phyloP scores from a whole-genome alignment of 371 early-diverging fungal genomes.

The Globomyces sp. region DNA sequence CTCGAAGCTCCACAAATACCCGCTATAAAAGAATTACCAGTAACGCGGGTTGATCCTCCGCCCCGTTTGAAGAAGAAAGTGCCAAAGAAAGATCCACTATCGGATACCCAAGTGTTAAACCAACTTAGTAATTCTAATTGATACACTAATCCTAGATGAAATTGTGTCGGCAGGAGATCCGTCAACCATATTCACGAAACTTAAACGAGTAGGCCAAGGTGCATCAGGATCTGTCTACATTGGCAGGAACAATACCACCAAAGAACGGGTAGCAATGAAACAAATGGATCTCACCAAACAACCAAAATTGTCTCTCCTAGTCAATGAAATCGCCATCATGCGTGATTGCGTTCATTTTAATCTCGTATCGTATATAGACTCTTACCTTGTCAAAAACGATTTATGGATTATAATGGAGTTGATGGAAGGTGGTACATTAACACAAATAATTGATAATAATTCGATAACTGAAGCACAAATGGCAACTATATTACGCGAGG shows the following conservation, averaged over 20 bases:
- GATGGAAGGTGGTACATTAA: slow-evolving; percentile 92
- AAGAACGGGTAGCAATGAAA: slow-evolving; percentile 80
- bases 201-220: slow-evolving; percentile 88
- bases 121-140: slow-evolving; percentile 62
- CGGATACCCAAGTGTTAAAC: not conserved
- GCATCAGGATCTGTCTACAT: slow-evolving; percentile 89
- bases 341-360: slow-evolving; percentile 82
- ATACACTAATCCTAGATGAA: not conserved
- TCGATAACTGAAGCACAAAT: slow-evolving; percentile 80
- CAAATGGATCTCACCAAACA: slow-evolving; percentile 85
- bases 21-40: too few species aligned
- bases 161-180: slow-evolving; percentile 80
- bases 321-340: slow-evolving; percentile 88
- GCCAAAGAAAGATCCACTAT: too few species aligned
- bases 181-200: slow-evolving; percentile 69
- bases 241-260: slow-evolving; percentile 51
- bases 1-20: too few species aligned
- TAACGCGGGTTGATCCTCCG: too few species aligned
- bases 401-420: slow-evolving; percentile 95
- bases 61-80: too few species aligned
- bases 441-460: slow-evolving; percentile 87
- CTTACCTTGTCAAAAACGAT: slow-evolving; percentile 72
- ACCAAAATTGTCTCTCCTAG: slow-evolving; percentile 82
- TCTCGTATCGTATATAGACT: slow-evolving; percentile 85
- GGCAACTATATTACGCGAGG: slow-evolving; percentile 76